Percentiles rank a stretch among this genome's conserved stretches.
Conservation (phyloP, 805 yeast genomes). For the Starmerella apis region DNA sequence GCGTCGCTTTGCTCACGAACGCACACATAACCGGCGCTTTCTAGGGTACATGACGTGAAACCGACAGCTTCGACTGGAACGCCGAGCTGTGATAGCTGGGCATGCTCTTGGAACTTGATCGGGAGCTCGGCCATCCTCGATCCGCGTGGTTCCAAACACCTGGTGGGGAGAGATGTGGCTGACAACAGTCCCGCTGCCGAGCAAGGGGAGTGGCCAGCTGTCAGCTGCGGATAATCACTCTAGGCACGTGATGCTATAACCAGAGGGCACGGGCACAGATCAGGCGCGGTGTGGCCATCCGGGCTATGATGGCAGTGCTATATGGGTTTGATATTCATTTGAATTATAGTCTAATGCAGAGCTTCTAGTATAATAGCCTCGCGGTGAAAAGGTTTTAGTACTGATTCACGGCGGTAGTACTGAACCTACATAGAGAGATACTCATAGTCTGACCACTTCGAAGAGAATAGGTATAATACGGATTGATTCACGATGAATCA, state of each 20-base stretch:
- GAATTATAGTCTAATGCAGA: no score
- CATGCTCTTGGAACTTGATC: constrained; percentile 90
- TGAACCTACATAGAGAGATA: no score
- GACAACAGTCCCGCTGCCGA: constrained; percentile 3
- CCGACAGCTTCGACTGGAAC: constrained; percentile 76
- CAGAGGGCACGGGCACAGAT: no score
- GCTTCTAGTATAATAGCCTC: no score
- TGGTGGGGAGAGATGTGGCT: neutral
- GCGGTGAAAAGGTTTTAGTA: no score
- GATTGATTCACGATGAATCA: no score
- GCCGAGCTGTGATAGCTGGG: constrained; percentile 77
- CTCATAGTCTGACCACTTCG: no score
- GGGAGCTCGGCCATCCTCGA: constrained; percentile 55
- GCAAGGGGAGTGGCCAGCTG: constrained; percentile 10
- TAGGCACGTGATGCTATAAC: neutral
- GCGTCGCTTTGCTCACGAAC: constrained; percentile 37
- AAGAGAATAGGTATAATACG: no score
- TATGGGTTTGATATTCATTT: no score
- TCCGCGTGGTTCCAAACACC: neutral
- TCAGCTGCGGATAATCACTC: constrained; percentile 1
- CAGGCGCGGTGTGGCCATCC: no score
- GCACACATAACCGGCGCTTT: constrained; percentile 83
- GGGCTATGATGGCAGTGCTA: no score
- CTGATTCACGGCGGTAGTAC: no score
- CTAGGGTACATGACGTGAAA: constrained; percentile 87